Evolutionary conservation across 1,284 basidiomycete genomes (phyloP).

Genomic region (Fomitopsis pinicola): DNA sequence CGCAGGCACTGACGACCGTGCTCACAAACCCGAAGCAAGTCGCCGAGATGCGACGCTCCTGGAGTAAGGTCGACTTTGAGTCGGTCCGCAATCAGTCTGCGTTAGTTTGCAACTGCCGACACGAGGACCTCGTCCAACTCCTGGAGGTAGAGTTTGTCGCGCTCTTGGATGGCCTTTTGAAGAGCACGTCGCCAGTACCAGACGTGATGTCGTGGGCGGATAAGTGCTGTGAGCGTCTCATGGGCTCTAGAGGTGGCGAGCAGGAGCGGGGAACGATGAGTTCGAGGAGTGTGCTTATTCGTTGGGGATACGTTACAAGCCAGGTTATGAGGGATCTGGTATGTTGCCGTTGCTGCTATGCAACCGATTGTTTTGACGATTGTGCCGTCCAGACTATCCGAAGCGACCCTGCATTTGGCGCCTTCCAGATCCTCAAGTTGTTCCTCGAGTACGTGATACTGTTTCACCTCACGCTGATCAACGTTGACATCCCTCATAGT

Average conservation of each 20-base stretch:
- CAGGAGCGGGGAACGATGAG: constrained; percentile 82
- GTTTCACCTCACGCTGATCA: constrained; percentile 16
- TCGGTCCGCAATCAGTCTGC: constrained; percentile 89
- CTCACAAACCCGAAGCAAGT: constrained; percentile 83
- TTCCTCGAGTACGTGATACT: constrained; percentile 72
- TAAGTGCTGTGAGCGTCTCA: constrained; percentile 78
- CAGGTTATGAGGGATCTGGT: constrained; percentile 86
- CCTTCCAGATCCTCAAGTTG: constrained; percentile 85
- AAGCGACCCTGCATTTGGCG: constrained; percentile 84
- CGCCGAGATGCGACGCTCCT: constrained; percentile 79
- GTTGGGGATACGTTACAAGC: constrained; percentile 89
- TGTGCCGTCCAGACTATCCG: constrained; percentile 64
- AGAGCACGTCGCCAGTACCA: constrained; percentile 76
- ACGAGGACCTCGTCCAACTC: constrained; percentile 80
- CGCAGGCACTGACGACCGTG: constrained; percentile 80
- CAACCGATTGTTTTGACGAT: constrained; percentile 11
- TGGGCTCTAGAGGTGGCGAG: constrained; percentile 57
- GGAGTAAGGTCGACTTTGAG: constrained; percentile 84
- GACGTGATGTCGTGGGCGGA: constrained; percentile 88
- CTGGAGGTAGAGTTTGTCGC: constrained; percentile 82
- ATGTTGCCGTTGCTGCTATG: constrained; percentile 9
- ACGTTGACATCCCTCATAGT: constrained; percentile 33
- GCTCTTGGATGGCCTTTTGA: constrained; percentile 65
- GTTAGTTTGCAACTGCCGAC: constrained; percentile 84
- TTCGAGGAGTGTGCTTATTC: constrained; percentile 79